Conservation (phyloP, 768 basidiomycete genomes). For the Rickenella mellea region DNA sequence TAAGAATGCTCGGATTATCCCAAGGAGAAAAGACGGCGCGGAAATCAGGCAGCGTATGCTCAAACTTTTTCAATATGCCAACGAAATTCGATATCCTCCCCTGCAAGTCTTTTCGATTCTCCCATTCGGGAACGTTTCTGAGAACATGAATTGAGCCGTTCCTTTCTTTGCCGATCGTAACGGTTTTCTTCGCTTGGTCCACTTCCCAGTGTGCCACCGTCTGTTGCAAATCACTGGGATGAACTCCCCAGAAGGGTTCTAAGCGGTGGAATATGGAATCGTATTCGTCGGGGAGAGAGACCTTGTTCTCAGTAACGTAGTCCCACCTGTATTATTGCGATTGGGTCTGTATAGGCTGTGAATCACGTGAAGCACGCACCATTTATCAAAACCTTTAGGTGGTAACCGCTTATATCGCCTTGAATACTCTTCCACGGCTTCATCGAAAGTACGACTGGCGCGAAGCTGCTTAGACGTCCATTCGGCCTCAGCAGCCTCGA, state of each 20-base stretch:
- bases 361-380: too few species aligned
- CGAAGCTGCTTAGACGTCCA: conserved; percentile 29
- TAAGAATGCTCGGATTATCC: conserved; percentile 30
- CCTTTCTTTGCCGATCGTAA: not conserved
- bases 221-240: conserved; percentile 20
- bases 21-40: conserved; percentile 36
- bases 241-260: conserved; percentile 33
- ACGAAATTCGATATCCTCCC: conserved; percentile 20
- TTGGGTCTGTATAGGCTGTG: too few species aligned
- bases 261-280: conserved; percentile 37
- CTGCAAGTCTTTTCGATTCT: not conserved
- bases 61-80: conserved; percentile 15
- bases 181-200: conserved; percentile 11
- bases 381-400: conserved; percentile 36
- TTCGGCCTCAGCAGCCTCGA: conserved; percentile 22
- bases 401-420: conserved; percentile 27
- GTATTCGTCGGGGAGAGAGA: conserved; percentile 45
- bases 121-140: not conserved
- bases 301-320: conserved; percentile 32
- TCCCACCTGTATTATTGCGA: conserved; percentile 31
- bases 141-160: not conserved
- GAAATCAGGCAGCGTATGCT: conserved; percentile 34
- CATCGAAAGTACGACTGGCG: conserved; percentile 26
- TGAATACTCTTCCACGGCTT: conserved; percentile 31
- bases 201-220: conserved; percentile 20